Evolutionary conservation across 805 yeast species (phyloP), one percentile per base, ranked within the genome.

Genomic region (Ogataea methylovora): DNA sequence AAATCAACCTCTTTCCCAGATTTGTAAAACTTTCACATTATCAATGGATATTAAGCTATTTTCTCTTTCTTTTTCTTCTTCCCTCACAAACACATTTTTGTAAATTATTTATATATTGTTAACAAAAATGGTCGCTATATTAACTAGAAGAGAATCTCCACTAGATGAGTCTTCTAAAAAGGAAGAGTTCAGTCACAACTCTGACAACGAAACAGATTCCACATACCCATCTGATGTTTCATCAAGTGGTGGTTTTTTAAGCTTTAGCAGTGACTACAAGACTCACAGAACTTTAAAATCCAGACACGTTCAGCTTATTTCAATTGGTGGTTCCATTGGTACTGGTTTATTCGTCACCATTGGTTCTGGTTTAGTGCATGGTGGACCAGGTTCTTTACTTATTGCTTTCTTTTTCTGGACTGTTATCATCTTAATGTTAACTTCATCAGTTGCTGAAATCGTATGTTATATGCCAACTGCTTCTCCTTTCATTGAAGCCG

Each of bases 271-370:
- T 10, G 30, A 32, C 8, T 35, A 37, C 25, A 24, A 27, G 14
- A 47, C 53, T 8, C 51, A 56, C 42, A 55, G 75, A 50, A 46
- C 48, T 13, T 40, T 57, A 15, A 38, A 52, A 33, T 42, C 47
- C 30, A 51, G 68, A 38, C 67, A 61, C 41, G 53, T 62, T 33
- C 59, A 60, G 35, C 55, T 62, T 35, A 61, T 62, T 25, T 62
- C 63, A 13, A 62, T 62, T 27, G 66, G 65, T 23, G 68, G 68
- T 10, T 48, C 63, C 29, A 62, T 62, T 28, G 68, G 68, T 24
- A 59, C 63, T 0, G 61, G 60, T 19, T 41, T 61, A 13, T 60
- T 61, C 32, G 61, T 61, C 38, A 56, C 63, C 26, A 59, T 60
- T 16, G 63, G 61, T 10, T 42, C 55, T 8, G 65, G 61, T 12